These are phyloP conservation scores for Calonectria crousiana DNA, from an alignment of 2,329 filamentous ascomycete genomes.

Conservation along the genomic window DNA sequence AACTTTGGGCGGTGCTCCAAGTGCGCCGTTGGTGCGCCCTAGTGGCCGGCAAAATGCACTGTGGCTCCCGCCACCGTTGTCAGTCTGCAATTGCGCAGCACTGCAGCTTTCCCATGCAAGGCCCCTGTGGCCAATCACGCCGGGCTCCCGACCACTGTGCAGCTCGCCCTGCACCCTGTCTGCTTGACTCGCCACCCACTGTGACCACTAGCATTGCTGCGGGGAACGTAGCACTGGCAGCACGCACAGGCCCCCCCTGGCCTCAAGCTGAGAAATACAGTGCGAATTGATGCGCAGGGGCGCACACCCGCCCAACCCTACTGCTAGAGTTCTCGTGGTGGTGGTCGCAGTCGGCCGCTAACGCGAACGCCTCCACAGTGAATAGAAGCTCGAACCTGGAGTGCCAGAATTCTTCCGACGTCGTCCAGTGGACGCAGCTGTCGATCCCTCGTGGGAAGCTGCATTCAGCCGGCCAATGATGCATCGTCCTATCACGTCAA, in stretches of 20 bases:
- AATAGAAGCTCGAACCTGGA: conserved; percentile 7
- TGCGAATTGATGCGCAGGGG: neutral
- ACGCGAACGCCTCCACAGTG: conserved; percentile 39
- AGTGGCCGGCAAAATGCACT: conserved; percentile 18
- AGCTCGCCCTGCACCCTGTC: neutral
- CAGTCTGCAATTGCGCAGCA: conserved; percentile 1
- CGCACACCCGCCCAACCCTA: neutral
- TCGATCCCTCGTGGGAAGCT: conserved; percentile 29
- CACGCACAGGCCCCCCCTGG: neutral
- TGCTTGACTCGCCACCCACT: neutral
- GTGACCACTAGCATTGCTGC: conserved; percentile 3
- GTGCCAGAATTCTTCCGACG: conserved; percentile 16
- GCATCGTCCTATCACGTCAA: neutral
- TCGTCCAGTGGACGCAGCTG: conserved; percentile 35
- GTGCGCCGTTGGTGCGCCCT: conserved; percentile 11
- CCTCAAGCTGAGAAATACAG: conserved; percentile 13
- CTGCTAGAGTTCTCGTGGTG: neutral
- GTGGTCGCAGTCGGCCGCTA: conserved; percentile 15
- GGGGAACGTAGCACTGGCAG: neutral
- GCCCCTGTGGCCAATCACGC: conserved; percentile 4
- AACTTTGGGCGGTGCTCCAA: conserved; percentile 5
- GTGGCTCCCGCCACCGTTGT: conserved; percentile 13
- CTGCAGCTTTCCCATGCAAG: neutral
- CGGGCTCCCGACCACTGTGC: conserved; percentile 5
- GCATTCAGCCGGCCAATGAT: conserved; percentile 13